Base-by-base conservation (phyloP, 371 early-diverging fungal species). In the Mucor irregularis region DNA sequence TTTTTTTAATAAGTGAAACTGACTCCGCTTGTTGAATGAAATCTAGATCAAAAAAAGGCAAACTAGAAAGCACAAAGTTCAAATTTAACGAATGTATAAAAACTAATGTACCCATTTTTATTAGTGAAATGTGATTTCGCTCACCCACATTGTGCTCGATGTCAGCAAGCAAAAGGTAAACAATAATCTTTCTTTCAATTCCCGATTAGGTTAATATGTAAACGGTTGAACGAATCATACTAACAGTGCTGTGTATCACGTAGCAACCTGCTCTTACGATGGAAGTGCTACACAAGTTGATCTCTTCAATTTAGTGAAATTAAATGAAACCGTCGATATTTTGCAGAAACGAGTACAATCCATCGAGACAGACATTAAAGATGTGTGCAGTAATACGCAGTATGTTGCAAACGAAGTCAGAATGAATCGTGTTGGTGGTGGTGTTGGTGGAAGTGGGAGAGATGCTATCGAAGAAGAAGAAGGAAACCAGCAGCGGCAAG, bases 61-160 rank as follows among this genome's bases (percentile, higher is more conserved):
- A 58, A 28, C n/a, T 24, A 25, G 34, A 28, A 28, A 16, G 37
- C 17, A 35, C 10, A 8, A 25, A 22, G 35, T 25, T 34, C 25
- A 29, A 40, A 47, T 39, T 45, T 5, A 11, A 14, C 16, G 13
- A 19, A 16, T 10, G 38, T 34, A 50, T 26, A 35, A 45, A 24
- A 3, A 5, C 37, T 34, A 11, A n/a, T 14, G 14, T 33, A n/a
- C n/a, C n/a, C n/a, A n/a, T n/a, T 34, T 17, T 8, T 24, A 42
- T 29, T 47, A 78, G 80, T 79, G n/a, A 79, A 79, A 46, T 79
- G 80, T 55, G 80, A 76, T 44, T 79, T 79, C 61, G 57, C 64
- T 38, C 80, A 79, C 65, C 80, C 80, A 19, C 55, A 58, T 25
- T 79, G 80, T 35, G 49, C 58, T 21, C 55, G 80, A 24, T 79